Evolutionary conservation across 179 eudicot species (phyloP), one percentile per base, ranked within the genome.

Genomic region (Silene noctiflora): DNA sequence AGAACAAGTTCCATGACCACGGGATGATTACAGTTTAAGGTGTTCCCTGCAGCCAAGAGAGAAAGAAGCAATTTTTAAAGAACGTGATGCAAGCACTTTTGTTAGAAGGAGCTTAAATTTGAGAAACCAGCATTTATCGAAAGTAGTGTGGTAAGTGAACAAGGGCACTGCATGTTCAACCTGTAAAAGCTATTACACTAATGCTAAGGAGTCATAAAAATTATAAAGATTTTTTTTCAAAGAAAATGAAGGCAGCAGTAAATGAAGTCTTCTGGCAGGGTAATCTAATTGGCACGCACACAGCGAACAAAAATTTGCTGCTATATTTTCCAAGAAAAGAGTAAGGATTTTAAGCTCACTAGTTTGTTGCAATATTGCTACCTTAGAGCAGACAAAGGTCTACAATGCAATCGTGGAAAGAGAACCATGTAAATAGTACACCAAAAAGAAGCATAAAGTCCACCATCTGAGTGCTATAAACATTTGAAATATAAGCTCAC

Each of bases 1-100:
- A 96, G 93, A 82, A 96, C 76, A 67, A 96, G 91, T 65, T 96
- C 99, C 98, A 96, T 94, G 85, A 96, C 99, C 82, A 94, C 93
- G 65, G 98, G 99, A 84, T 91, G 98, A 86, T 96, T 96, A 77
- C 99, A 94, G 78, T 94, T 96, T 62, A 96, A 82, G 20, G 99
- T 91, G 82, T 96, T 96, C 22, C 99, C 99, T 96, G 87, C 83
- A 82, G 39, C 24, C 51, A 67, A 22, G 63, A 17, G 60, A 56
- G 46, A 55, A 14, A 75, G 14, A 14, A 56, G 53, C 62, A 56
- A 56, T 24, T 42, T 2, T 17, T 24, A 10, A 69, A 55, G 35
- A 62, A 33, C 10, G 25, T 21, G 48, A 24, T n/a, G 35, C 33
- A 67, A 74, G 62, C 62, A 63, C 55, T 39, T 4, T 12, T 24